Percentiles rank a stretch among this genome's conserved stretches.
Evolutionary conservation across 768 basidiomycete species (phyloP).

Genomic region (Sistotremastrum suecicum): DNA sequence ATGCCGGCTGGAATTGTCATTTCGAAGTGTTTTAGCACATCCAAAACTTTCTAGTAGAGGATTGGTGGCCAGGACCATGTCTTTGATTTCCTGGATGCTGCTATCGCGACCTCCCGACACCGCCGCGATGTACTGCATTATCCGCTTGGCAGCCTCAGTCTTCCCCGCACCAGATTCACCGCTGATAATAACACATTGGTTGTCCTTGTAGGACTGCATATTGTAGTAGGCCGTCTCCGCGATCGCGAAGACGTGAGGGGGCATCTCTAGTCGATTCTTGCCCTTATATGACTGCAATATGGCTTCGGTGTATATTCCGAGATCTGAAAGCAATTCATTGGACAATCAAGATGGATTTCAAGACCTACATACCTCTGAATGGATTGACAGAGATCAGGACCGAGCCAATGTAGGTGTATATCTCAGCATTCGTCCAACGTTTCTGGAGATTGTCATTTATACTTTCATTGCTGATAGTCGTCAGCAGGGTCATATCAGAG

Average conservation of each 20-base stretch:
- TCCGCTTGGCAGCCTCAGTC: constrained; percentile 97
- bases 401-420: constrained; percentile 98
- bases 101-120: constrained; percentile 81
- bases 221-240: constrained; percentile 97
- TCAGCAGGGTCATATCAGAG: constrained; percentile 94
- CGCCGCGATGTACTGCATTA: constrained; percentile 99
- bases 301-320: constrained; percentile 95
- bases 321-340: constrained; percentile 37
- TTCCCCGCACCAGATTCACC: constrained; percentile 99
- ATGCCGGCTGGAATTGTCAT: constrained; percentile 98
- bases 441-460: constrained; percentile 98
- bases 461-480: constrained; percentile 93
- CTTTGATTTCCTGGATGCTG: constrained; percentile 95
- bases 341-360: neutral
- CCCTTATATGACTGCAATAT: constrained; percentile 75
- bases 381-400: constrained; percentile 99
- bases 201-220: constrained; percentile 98
- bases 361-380: constrained; percentile 54
- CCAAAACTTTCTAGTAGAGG: constrained; percentile 96
- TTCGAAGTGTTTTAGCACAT: constrained; percentile 95
- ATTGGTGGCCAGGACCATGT: constrained; percentile 98
- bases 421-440: constrained; percentile 88
- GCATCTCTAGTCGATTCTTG: constrained; percentile 96
- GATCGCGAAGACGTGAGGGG: constrained; percentile 95
- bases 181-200: constrained; percentile 98